phyloP scores from a whole-genome alignment of 306 rosid species.

The Malus sieversii region DNA sequence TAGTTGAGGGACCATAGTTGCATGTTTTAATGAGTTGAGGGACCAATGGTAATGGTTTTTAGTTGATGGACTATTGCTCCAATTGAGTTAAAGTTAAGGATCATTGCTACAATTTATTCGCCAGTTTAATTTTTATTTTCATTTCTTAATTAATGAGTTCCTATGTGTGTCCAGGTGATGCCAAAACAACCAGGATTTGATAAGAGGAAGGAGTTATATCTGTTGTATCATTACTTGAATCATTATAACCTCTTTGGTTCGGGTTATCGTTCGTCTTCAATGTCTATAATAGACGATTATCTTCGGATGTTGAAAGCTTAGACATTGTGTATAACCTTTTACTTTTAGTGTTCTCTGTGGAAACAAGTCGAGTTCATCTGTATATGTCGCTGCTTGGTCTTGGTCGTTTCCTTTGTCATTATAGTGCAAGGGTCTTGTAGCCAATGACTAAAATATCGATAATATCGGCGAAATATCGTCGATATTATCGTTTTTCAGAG shows the following conservation, averaged over 20 bases:
- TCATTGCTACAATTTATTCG: not conserved
- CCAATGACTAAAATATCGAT: no score
- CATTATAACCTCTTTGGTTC: conserved; percentile 95
- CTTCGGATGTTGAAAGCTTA: conserved; percentile 53
- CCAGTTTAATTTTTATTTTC: not conserved
- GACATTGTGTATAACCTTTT: not conserved
- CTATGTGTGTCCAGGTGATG: conserved; percentile 48
- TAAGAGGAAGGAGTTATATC: conserved; percentile 75
- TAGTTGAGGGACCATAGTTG: no score
- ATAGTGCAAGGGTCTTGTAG: no score
- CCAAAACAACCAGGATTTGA: conserved; percentile 87
- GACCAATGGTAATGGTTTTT: no score
- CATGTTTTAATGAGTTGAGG: no score
- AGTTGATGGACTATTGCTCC: no score
- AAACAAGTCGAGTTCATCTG: not conserved
- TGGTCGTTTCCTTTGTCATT: not conserved
- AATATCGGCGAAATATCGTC: no score
- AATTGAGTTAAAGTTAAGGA: no score
- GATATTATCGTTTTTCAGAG: no score
- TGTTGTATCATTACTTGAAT: conserved; percentile 87
- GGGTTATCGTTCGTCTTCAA: conserved; percentile 73
- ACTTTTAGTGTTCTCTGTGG: not conserved
- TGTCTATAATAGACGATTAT: conserved; percentile 86
- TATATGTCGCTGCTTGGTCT: not conserved
- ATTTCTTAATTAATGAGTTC: not conserved